Conservation (phyloP, 192 early-diverging fungal species). For the Coemansia sp. region DNA sequence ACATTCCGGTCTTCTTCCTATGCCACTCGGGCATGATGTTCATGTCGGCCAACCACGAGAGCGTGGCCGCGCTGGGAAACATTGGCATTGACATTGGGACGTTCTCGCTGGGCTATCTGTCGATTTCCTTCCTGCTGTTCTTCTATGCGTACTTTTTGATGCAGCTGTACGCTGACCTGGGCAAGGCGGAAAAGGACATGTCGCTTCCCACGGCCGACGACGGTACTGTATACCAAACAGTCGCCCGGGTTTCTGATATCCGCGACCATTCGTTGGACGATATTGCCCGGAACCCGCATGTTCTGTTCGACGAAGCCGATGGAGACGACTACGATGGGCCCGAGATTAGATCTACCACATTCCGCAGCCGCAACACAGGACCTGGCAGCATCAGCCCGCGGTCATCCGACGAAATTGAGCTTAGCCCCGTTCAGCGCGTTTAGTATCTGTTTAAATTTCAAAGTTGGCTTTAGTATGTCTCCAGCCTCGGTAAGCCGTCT, state of each 20-base stretch:
- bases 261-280: constrained; percentile 4
- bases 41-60: constrained; percentile 65
- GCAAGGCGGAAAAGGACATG: constrained; percentile 20
- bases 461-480: background rate
- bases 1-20: constrained; percentile 52
- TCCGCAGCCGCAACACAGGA: background rate
- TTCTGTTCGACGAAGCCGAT: constrained; percentile 36
- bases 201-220: constrained; percentile 30
- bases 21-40: constrained; percentile 62
- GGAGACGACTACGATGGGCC: constrained; percentile 8
- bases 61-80: constrained; percentile 40
- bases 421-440: constrained; percentile 13
- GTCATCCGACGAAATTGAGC: constrained; percentile 39
- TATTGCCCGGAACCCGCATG: constrained; percentile 14
- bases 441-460: background rate
- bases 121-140: constrained; percentile 61
- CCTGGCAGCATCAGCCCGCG: constrained; percentile 8
- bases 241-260: constrained; percentile 14
- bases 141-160: constrained; percentile 56
- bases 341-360: background rate
- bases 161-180: constrained; percentile 44
- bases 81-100: constrained; percentile 59
- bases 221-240: constrained; percentile 29
- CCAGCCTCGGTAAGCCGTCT: too few species aligned
- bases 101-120: constrained; percentile 57